These are phyloP conservation scores for Mycena belliarum DNA, from an alignment of 768 basidiomycete genomes.

Conservation along the genomic window DNA sequence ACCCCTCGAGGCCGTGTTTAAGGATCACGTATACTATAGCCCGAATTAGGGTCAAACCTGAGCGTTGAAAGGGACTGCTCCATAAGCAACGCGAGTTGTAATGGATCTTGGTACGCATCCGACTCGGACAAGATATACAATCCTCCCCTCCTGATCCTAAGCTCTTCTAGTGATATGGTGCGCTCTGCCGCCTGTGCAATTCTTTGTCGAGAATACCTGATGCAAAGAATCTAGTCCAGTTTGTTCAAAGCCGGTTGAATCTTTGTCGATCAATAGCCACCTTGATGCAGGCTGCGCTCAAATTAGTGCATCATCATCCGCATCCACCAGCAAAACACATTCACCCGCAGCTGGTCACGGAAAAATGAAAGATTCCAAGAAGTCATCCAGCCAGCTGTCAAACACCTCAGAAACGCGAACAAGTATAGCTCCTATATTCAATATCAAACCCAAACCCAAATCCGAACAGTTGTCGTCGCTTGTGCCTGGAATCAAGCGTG, in stretches of 20 bases:
- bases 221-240: conserved; percentile 41
- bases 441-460: conserved; percentile 6
- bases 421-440: conserved; percentile 29
- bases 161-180: conserved; percentile 4
- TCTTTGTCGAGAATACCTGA: neutral
- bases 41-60: no score
- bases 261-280: conserved; percentile 49
- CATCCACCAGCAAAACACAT: conserved; percentile 25
- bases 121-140: no score
- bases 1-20: no score
- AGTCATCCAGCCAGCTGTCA: conserved; percentile 4
- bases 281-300: conserved; percentile 47
- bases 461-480: conserved; percentile 9
- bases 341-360: neutral
- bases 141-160: neutral
- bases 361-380: neutral
- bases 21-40: no score
- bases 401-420: neutral
- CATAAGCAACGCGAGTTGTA: neutral
- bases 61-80: no score
- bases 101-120: neutral
- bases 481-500: conserved; percentile 7
- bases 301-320: conserved; percentile 11
- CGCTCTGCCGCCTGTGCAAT: neutral
- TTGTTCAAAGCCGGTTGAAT: conserved; percentile 44